phyloP scores from a whole-genome alignment of 352 stramenopile genomes.

The Pythium volutum region DNA sequence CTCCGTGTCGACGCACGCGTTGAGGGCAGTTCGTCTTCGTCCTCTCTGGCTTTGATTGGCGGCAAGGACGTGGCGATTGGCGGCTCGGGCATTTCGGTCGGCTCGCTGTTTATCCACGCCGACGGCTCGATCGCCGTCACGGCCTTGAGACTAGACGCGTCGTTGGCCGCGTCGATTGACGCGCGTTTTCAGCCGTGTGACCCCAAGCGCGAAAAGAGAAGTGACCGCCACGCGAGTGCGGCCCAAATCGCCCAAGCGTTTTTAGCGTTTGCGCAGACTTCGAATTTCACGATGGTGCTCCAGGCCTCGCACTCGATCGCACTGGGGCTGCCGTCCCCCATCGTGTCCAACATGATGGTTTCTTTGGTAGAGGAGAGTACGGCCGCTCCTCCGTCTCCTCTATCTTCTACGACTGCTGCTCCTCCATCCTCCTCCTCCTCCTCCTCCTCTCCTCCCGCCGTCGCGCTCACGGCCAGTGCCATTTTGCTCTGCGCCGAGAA shows the following conservation, averaged over 20 bases:
- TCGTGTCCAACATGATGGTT: background rate
- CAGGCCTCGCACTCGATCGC: conserved; percentile 49
- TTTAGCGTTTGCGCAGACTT: conserved; percentile 5
- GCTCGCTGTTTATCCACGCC: conserved; percentile 46
- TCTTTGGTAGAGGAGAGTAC: too few relatives aligned
- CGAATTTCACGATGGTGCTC: conserved; percentile 68
- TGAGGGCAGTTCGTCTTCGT: background rate
- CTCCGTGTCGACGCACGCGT: conserved; percentile 40
- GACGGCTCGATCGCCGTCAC: conserved; percentile 50
- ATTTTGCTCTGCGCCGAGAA: conserved; percentile 58
- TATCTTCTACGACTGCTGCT: background rate
- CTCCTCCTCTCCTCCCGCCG: conserved; percentile 10
- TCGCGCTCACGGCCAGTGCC: conserved; percentile 46
- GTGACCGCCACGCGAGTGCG: background rate
- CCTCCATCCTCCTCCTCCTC: background rate
- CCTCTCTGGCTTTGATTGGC: conserved; percentile 47
- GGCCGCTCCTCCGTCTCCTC: background rate
- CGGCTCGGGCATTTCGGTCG: conserved; percentile 38
- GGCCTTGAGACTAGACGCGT: conserved; percentile 3
- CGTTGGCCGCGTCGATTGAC: conserved; percentile 26
- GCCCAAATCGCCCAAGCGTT: background rate
- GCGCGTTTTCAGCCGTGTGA: conserved; percentile 42
- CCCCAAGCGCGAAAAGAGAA: conserved; percentile 12
- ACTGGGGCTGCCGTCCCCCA: conserved; percentile 26
- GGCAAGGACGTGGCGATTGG: conserved; percentile 49